Evolutionary conservation across 495 filamentous ascomycete species (phyloP).

Genomic region (Aspergillus nanangensis): DNA sequence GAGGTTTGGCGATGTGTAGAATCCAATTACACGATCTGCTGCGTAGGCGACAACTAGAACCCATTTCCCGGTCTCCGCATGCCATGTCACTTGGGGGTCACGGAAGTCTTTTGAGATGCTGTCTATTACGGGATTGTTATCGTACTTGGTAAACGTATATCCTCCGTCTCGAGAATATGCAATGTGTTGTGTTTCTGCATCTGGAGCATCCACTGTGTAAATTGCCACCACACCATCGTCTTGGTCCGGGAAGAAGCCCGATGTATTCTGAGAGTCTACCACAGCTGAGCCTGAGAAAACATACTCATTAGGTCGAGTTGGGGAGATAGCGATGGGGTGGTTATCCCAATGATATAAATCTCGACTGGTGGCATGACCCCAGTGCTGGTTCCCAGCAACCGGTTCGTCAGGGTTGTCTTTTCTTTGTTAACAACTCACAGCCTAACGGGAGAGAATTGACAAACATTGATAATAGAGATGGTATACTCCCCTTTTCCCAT

Average conservation of each 20-base stretch:
- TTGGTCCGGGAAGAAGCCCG: constrained; percentile 49
- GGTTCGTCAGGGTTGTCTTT: constrained; percentile 35
- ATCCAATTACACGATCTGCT: constrained; percentile 41
- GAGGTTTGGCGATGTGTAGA: constrained; percentile 47
- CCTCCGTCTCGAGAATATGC: constrained; percentile 49
- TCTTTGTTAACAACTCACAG: not conserved
- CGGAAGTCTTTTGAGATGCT: constrained; percentile 38
- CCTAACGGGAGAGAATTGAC: too few species aligned
- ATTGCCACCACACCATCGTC: constrained; percentile 48
- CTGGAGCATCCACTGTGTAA: constrained; percentile 40
- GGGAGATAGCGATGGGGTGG: constrained; percentile 47
- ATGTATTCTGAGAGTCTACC: constrained; percentile 48
- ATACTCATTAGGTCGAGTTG: constrained; percentile 28
- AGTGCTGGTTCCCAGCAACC: constrained; percentile 49
- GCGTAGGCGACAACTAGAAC: constrained; percentile 45
- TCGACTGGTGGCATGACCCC: constrained; percentile 48
- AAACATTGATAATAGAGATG: constrained; percentile 53
- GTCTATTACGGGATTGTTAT: constrained; percentile 43
- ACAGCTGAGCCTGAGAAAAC: constrained; percentile 47
- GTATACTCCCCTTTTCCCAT: constrained; percentile 33
- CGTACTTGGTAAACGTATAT: constrained; percentile 47
- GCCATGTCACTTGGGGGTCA: constrained; percentile 50
- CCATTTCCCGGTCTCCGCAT: constrained; percentile 39
- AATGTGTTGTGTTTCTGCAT: constrained; percentile 42
- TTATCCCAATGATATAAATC: constrained; percentile 52